These are phyloP conservation scores for Saccharomyces hybrid DNA, from an alignment of 1,139 yeast species.

Conservation along the genomic window DNA sequence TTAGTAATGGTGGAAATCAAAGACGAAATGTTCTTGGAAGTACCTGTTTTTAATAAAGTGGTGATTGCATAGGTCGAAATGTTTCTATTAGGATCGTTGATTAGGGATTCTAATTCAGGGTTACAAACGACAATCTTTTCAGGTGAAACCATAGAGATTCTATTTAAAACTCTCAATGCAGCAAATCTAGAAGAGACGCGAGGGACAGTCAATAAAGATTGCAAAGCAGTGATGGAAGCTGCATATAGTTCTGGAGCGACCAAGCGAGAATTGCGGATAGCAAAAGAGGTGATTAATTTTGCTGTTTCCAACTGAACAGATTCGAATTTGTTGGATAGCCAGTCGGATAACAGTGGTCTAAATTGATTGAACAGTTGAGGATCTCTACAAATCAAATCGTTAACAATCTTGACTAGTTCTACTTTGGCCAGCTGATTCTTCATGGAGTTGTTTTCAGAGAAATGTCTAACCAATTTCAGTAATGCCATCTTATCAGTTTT, in stretches of 20 bases:
- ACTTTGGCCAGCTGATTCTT: conserved; percentile 72
- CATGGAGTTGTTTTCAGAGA: conserved; percentile 53
- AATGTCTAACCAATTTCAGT: conserved; percentile 79
- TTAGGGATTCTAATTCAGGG: conserved; percentile 74
- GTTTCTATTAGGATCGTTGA: conserved; percentile 82
- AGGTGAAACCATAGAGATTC: conserved; percentile 75
- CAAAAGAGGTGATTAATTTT: conserved; percentile 63
- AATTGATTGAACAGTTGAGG: conserved; percentile 34
- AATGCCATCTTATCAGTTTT: conserved; percentile 92
- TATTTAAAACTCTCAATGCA: conserved; percentile 83
- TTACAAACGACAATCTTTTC: conserved; percentile 67
- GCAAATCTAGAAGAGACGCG: conserved; percentile 86
- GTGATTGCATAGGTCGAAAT: conserved; percentile 99
- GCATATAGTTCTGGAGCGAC: conserved; percentile 58
- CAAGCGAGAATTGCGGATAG: conserved; percentile 34
- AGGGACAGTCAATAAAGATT: conserved; percentile 76
- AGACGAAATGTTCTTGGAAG: conserved; percentile 82
- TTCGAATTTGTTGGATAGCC: conserved; percentile 77
- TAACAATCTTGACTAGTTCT: conserved; percentile 76
- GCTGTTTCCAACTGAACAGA: conserved; percentile 94
- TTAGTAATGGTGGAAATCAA: conserved; percentile 80
- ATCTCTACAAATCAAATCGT: conserved; percentile 47
- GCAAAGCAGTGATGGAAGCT: conserved; percentile 62
- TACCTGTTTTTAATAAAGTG: conserved; percentile 89
- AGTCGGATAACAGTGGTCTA: conserved; percentile 59